Evolutionary conservation across 2,329 filamentous ascomycete species (phyloP).

Genomic region (Bipolaris oryzae): DNA sequence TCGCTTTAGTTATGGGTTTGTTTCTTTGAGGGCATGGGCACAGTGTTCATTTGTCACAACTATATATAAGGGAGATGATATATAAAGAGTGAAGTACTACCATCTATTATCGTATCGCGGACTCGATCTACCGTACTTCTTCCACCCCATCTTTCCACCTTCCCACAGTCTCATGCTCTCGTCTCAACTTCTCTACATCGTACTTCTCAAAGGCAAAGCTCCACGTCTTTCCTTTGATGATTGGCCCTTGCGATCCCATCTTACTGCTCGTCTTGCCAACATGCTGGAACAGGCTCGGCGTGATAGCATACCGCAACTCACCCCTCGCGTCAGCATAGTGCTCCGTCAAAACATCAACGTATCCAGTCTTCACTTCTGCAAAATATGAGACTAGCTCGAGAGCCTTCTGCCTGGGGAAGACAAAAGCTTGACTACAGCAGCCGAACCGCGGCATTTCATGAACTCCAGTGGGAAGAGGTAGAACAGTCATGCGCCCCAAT

Average conservation of each 20-base stretch:
- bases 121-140: neutral
- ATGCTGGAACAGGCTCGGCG: slow-evolving; percentile 54
- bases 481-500: slow-evolving; percentile 49
- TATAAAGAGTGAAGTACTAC: too few species aligned
- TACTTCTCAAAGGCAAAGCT: slow-evolving; percentile 49
- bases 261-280: slow-evolving; percentile 52
- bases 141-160: neutral
- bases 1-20: too few species aligned
- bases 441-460: slow-evolving; percentile 51
- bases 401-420: slow-evolving; percentile 48
- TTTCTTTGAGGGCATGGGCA: too few species aligned
- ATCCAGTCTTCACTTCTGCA: slow-evolving; percentile 41
- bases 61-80: too few species aligned
- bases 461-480: slow-evolving; percentile 46
- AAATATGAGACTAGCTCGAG: slow-evolving; percentile 39
- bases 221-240: slow-evolving; percentile 49
- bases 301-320: slow-evolving; percentile 51
- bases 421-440: slow-evolving; percentile 54
- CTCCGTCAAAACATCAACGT: slow-evolving; percentile 52
- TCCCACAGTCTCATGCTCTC: slow-evolving; percentile 34
- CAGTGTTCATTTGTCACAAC: too few species aligned
- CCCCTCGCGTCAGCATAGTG: slow-evolving; percentile 48
- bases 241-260: slow-evolving; percentile 31
- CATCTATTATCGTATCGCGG: too few species aligned
- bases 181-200: slow-evolving; percentile 30